Evolutionary conservation across 768 basidiomycete species (phyloP).

Genomic region (Collybiopsis confluens): DNA sequence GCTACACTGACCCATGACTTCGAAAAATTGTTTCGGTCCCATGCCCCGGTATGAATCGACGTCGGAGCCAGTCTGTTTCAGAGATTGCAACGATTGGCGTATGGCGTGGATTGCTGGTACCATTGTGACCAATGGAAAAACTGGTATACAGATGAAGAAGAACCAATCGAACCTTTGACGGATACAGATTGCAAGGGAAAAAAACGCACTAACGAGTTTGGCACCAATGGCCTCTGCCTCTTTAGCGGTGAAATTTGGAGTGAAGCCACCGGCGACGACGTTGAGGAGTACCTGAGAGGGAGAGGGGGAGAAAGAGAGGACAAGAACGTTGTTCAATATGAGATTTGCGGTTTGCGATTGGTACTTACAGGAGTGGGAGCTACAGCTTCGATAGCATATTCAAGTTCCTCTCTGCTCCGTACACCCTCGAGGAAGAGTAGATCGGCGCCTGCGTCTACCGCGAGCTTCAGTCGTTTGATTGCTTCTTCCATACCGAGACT

Average conservation of each 20-base stretch:
- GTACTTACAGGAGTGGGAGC: constrained; percentile 36
- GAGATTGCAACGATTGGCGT: constrained; percentile 40
- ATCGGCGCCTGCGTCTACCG: constrained; percentile 30
- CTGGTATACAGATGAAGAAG: constrained; percentile 19
- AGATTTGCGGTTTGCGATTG: too few species aligned
- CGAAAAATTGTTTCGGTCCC: constrained; percentile 49
- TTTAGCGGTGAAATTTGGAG: constrained; percentile 44
- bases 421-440: constrained; percentile 55
- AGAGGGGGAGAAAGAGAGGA: too few species aligned
- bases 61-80: constrained; percentile 49
- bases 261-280: constrained; percentile 46
- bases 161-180: neutral
- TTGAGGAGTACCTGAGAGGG: constrained; percentile 47
- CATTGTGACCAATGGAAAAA: constrained; percentile 45
- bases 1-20: constrained; percentile 37
- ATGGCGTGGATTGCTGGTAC: constrained; percentile 46
- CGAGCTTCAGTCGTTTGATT: constrained; percentile 40
- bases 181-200: neutral
- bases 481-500: constrained; percentile 48
- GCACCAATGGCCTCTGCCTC: constrained; percentile 43
- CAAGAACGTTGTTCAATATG: too few species aligned
- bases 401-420: constrained; percentile 39
- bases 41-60: constrained; percentile 33
- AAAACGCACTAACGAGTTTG: constrained; percentile 32
- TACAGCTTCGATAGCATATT: constrained; percentile 29